Evolutionary conservation across 495 filamentous ascomycete species (phyloP).

Genomic region (Penicillium mononematosum): DNA sequence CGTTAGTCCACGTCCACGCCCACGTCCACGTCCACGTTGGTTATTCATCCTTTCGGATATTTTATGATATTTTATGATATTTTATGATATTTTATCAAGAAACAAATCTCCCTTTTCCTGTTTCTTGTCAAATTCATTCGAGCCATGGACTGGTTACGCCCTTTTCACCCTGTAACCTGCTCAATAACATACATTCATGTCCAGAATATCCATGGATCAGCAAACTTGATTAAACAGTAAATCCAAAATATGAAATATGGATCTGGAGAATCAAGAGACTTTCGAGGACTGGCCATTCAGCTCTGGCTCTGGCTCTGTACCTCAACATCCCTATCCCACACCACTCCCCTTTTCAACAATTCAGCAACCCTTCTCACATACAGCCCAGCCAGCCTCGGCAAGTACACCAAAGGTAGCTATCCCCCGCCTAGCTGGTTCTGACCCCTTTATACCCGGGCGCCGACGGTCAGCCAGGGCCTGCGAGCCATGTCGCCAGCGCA

Average conservation of each 20-base stretch:
- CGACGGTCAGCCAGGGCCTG: conserved; percentile 57
- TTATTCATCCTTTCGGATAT: no score
- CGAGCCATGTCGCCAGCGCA: conserved; percentile 69
- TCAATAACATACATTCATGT: no score
- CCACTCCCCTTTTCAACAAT: conserved; percentile 1
- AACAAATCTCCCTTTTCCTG: background rate
- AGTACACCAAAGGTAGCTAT: conserved; percentile 34
- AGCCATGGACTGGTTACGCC: no score
- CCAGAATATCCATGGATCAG: no score
- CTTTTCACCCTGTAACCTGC: no score
- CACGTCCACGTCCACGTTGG: background rate
- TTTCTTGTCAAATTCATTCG: no score
- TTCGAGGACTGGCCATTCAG: background rate
- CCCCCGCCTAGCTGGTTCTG: conserved; percentile 23
- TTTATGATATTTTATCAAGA: no score
- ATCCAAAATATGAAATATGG: no score
- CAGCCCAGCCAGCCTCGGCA: conserved; percentile 1
- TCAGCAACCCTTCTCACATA: background rate
- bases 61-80: no score
- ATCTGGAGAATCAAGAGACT: background rate
- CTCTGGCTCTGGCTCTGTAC: background rate
- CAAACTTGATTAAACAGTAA: no score
- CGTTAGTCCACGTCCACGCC: background rate
- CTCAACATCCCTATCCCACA: conserved; percentile 2
- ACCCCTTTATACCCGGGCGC: conserved; percentile 13